Percentiles rank a stretch among this genome's conserved stretches.
phyloP scores from a whole-genome alignment of 441 rosid species.

The Croton laevigatus region DNA sequence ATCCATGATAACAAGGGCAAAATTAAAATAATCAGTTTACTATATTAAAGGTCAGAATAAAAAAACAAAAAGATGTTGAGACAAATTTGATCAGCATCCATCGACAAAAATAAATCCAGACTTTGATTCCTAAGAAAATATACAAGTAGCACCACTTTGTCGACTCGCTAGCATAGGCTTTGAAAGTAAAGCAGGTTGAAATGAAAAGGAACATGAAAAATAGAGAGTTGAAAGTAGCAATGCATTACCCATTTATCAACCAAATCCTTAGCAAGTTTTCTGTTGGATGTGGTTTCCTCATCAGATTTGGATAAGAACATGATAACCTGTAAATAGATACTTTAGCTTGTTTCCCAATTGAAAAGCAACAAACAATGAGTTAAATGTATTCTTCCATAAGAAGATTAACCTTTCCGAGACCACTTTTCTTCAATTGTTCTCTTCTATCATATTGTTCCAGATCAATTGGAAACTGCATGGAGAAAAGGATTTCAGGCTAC shows the following conservation, averaged over 20 bases:
- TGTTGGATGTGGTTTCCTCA: conserved; percentile 90
- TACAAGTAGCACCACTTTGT: not conserved
- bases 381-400: conserved; percentile 1
- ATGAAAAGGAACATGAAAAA: not conserved
- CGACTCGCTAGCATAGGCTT: not conserved
- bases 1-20: not conserved
- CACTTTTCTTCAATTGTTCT: conserved; percentile 92
- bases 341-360: conserved; percentile 5
- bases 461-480: conserved; percentile 79
- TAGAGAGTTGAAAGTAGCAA: not conserved
- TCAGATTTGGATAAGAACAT: conserved; percentile 96
- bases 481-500: conserved; percentile 25
- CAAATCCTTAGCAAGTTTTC: conserved; percentile 93
- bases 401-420: conserved; percentile 84
- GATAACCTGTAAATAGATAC: conserved; percentile 60
- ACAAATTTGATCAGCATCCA: not conserved
- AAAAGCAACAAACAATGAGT: not conserved
- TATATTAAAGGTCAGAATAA: not conserved
- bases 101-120: not conserved
- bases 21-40: not conserved
- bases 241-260: conserved; percentile 94
- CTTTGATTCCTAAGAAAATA: not conserved
- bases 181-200: not conserved
- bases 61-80: not conserved
- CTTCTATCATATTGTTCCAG: conserved; percentile 93